phyloP scores from a whole-genome alignment of 1,139 yeast species.

The Candida smagusa region DNA sequence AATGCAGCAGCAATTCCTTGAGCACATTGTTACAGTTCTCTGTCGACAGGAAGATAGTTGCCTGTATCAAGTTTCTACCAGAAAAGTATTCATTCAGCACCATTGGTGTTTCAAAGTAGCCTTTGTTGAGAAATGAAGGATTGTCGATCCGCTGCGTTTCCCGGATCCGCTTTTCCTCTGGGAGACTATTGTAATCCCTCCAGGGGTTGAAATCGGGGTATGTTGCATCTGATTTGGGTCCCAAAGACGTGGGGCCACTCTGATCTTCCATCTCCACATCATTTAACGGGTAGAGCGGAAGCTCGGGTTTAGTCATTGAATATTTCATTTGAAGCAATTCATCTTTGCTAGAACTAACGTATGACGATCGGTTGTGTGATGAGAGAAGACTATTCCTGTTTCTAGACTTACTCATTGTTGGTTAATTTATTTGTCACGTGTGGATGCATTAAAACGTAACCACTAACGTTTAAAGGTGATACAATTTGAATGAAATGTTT shows the following conservation, averaged over 20 bases:
- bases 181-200: constrained; percentile 60
- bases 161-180: constrained; percentile 22
- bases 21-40: constrained; percentile 38
- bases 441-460: no score
- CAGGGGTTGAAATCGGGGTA: constrained; percentile 83
- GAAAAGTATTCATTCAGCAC: constrained; percentile 52
- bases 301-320: constrained; percentile 35
- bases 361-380: constrained; percentile 26
- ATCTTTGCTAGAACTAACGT: constrained; percentile 27
- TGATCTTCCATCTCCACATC: constrained; percentile 12
- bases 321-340: constrained; percentile 36
- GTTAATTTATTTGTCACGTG: no score
- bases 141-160: constrained; percentile 29
- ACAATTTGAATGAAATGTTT: no score
- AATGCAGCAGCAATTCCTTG: constrained; percentile 42
- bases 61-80: constrained; percentile 50
- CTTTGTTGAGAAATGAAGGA: constrained; percentile 37
- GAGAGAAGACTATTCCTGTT: constrained; percentile 35
- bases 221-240: constrained; percentile 13
- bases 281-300: constrained; percentile 35
- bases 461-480: no score
- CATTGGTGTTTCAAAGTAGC: constrained; percentile 53
- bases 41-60: constrained; percentile 38
- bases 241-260: not conserved
- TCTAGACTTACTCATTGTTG: constrained; percentile 32